A percentile compares a stretch with the other conserved stretches of the same genome.
Evolutionary conservation across 2,329 filamentous ascomycete species (phyloP).

Genomic region (Chalara sp.): DNA sequence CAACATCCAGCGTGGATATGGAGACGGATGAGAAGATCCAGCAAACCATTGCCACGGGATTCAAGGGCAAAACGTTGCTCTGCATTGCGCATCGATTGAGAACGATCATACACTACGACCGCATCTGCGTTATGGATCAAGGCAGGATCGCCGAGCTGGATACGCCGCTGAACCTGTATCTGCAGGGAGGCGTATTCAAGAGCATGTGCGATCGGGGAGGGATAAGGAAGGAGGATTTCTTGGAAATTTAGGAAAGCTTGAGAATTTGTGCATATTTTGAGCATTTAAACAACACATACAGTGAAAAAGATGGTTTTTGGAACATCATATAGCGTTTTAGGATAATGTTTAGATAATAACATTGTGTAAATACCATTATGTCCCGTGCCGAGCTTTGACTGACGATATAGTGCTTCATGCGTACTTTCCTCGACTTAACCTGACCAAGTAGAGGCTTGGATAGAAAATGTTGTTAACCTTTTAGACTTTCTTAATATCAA

Average conservation of each 20-base stretch:
- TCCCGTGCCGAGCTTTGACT: no score
- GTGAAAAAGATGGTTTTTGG: no score
- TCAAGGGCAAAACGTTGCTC: conserved; percentile 78
- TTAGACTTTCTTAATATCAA: no score
- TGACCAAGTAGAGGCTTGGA: no score
- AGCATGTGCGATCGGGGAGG: conserved; percentile 62
- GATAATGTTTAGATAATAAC: no score
- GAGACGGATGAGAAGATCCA: conserved; percentile 97
- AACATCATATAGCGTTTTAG: no score
- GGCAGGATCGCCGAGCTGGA: conserved; percentile 85
- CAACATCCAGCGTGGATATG: conserved; percentile 88
- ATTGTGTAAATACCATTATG: no score
- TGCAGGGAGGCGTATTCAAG: conserved; percentile 68
- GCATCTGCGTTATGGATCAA: conserved; percentile 93
- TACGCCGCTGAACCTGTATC: conserved; percentile 66
- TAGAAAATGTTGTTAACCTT: no score
- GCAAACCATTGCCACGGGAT: conserved; percentile 75
- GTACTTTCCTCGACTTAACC: no score
- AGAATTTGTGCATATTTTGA: no score
- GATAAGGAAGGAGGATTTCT: conserved; percentile 26
- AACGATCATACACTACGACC: conserved; percentile 90
- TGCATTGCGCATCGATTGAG: conserved; percentile 90
- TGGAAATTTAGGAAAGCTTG: not conserved
- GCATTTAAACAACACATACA: no score
- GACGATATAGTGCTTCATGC: no score